Evolutionary conservation across 2,329 filamentous ascomycete species (phyloP).

Genomic region (Colletotrichum plurivorum): DNA sequence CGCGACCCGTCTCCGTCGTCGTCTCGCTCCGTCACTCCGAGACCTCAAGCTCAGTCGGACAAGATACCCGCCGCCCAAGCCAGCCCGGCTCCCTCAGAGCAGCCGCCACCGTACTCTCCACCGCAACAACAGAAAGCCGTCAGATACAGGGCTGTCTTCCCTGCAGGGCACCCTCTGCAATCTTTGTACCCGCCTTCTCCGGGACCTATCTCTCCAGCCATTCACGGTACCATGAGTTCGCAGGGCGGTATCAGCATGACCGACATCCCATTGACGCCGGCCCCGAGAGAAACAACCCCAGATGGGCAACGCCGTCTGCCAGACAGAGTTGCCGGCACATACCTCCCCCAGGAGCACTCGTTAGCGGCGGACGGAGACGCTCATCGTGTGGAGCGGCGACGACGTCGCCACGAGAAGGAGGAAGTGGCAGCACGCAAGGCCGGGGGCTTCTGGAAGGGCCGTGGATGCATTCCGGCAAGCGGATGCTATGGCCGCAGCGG

Average conservation of each 20-base stretch:
- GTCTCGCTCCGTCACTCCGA: slow-evolving; percentile 44
- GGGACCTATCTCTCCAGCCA: slow-evolving; percentile 72
- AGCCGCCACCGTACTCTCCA: slow-evolving; percentile 71
- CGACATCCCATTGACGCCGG: slow-evolving; percentile 69
- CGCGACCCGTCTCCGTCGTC: slow-evolving; percentile 44
- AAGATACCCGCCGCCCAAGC: slow-evolving; percentile 25
- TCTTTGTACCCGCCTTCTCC: slow-evolving; percentile 70
- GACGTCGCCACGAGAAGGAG: slow-evolving; percentile 75
- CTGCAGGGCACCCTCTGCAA: slow-evolving; percentile 65
- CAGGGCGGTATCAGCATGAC: slow-evolving; percentile 73
- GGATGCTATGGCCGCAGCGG: slow-evolving; percentile 76
- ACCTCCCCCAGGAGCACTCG: slow-evolving; percentile 60
- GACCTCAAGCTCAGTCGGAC: slow-evolving; percentile 21
- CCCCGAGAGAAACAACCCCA: slow-evolving; percentile 44
- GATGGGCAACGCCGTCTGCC: slow-evolving; percentile 52
- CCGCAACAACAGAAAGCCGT: slow-evolving; percentile 56
- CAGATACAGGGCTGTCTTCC: slow-evolving; percentile 71
- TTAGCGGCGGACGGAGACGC: slow-evolving; percentile 55
- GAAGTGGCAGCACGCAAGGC: slow-evolving; percentile 70
- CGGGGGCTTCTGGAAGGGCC: slow-evolving; percentile 76
- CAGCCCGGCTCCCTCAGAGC: slow-evolving; percentile 49
- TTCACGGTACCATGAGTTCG: slow-evolving; percentile 73
- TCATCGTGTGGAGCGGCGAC: slow-evolving; percentile 65
- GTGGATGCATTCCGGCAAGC: slow-evolving; percentile 72
- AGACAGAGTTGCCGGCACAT: slow-evolving; percentile 60